Evolutionary conservation across 1,284 basidiomycete genomes (phyloP).

Genomic region (Stygiomarasmius scandens): DNA sequence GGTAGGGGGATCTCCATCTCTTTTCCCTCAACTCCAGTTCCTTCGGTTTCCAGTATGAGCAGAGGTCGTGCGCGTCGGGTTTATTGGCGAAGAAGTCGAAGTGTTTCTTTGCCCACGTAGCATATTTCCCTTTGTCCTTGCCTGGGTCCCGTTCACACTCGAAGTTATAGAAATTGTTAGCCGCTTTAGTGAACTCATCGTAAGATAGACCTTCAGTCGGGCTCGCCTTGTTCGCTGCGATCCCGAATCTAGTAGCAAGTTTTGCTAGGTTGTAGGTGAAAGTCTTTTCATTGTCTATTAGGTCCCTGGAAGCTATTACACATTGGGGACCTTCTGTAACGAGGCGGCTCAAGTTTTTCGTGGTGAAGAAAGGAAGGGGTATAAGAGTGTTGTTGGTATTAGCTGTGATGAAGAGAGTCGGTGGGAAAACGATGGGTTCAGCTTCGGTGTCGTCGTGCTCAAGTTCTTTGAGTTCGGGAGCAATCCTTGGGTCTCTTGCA

Average conservation of each 20-base stretch:
- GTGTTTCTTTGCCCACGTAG: background rate
- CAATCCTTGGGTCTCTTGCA: too few relatives aligned
- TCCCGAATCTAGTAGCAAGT: background rate
- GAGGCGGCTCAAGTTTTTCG: background rate
- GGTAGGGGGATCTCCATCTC: too few relatives aligned
- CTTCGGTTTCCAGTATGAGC: background rate
- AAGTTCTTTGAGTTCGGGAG: too few relatives aligned
- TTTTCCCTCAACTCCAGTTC: background rate
- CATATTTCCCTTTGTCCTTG: background rate
- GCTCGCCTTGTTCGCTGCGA: background rate
- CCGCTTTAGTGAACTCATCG: background rate
- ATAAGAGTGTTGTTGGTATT: background rate
- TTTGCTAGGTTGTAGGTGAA: background rate
- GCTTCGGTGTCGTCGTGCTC: too few relatives aligned
- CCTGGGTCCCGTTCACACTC: background rate
- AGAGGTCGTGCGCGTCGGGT: background rate
- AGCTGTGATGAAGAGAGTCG: too few relatives aligned
- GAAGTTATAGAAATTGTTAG: background rate
- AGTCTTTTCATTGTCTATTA: too few relatives aligned
- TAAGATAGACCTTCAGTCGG: background rate
- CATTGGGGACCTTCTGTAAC: background rate
- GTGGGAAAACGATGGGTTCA: background rate
- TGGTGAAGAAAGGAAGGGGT: background rate
- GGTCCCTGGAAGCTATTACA: too few relatives aligned
- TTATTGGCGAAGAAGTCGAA: background rate